Evolutionary conservation across 108 stramenopile genomes (phyloP).

Genomic region (Pelagomonas calceolata): DNA sequence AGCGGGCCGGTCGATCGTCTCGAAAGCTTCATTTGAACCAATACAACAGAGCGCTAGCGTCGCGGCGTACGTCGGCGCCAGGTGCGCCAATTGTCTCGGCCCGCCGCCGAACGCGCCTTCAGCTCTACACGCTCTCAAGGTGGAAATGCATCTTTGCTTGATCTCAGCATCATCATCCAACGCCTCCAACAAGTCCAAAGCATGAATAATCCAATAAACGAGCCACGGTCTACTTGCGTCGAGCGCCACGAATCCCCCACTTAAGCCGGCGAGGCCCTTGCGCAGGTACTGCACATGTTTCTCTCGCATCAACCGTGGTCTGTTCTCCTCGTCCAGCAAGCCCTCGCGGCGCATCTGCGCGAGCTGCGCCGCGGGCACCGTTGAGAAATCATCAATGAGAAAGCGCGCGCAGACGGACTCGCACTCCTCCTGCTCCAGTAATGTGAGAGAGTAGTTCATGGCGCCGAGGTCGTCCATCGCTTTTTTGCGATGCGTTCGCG

Average conservation of each 20-base stretch:
- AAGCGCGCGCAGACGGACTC: not conserved
- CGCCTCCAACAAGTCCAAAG: constrained; percentile 65
- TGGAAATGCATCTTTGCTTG: constrained; percentile 15
- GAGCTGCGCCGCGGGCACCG: not conserved
- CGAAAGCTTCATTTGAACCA: constrained; percentile 26
- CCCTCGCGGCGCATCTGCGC: not conserved
- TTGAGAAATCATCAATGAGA: not conserved
- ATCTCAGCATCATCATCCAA: constrained; percentile 7
- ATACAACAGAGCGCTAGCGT: constrained; percentile 30
- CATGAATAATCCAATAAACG: constrained; percentile 86
- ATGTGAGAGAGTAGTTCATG: no score
- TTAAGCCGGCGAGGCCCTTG: not conserved
- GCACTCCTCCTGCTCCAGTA: not conserved
- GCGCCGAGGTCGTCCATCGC: no score
- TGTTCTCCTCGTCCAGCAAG: not conserved
- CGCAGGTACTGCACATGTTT: not conserved
- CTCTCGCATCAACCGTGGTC: not conserved
- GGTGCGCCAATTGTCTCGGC: constrained; percentile 76
- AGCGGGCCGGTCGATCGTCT: constrained; percentile 16
- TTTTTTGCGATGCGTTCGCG: no score
- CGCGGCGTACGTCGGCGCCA: constrained; percentile 87
- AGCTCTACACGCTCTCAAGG: constrained; percentile 47
- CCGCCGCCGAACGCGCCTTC: constrained; percentile 93
- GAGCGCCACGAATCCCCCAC: constrained; percentile 50
- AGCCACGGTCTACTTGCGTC: constrained; percentile 96